Base-by-base conservation (phyloP, 2,329 filamentous ascomycete genomes). In the Didymella pinodella region DNA sequence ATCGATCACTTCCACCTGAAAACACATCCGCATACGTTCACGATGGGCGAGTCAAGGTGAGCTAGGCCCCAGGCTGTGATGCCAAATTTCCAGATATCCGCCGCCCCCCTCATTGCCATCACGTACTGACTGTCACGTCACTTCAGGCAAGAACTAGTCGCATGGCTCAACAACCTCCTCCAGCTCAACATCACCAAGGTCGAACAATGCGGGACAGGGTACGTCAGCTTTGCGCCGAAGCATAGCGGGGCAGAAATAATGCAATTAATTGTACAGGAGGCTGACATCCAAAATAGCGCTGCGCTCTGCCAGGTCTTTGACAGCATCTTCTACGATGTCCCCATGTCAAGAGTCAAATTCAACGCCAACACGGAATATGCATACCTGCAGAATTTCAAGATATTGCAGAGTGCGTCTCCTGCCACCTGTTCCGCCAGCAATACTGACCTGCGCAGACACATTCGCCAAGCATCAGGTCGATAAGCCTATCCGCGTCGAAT, bases 121-220 rank as follows among this genome's bases (percentile, higher is more conserved):
- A 57, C 45, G 54, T 54, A 57, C 69, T 73, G 54, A 73, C 64
- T 26, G 34, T 11, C n/a, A n/a, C 47, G 32, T 31, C 45, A 45
- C 46, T 29, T 62, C 65, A 98, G 95, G 84, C 95, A 99, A 82
- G 95, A 99, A 83, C 88, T 99, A 71, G 85, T 99, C 71, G 86
- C 89, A 82, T 99, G 95, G 95, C 84, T 98, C 68, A 99, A 99
- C 85, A 94, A 91, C 85, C 90, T 99, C 64, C 88, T 99, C 50
- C 93, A 97, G 83, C 90, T 99, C 75, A 99, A 98, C 83, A 88
- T 99, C 73, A 98, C 85, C 73, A 98, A 97, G 82, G 92, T 99
- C 78, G 95, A 99, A 83, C 95, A 99, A 85, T 98, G 94, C 79
- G 95, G 95, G 78, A 98, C 94, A 75, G 95, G 94, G 94, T 98